Conservation (phyloP, 805 yeast species). For the Huiozyma sinensis region DNA sequence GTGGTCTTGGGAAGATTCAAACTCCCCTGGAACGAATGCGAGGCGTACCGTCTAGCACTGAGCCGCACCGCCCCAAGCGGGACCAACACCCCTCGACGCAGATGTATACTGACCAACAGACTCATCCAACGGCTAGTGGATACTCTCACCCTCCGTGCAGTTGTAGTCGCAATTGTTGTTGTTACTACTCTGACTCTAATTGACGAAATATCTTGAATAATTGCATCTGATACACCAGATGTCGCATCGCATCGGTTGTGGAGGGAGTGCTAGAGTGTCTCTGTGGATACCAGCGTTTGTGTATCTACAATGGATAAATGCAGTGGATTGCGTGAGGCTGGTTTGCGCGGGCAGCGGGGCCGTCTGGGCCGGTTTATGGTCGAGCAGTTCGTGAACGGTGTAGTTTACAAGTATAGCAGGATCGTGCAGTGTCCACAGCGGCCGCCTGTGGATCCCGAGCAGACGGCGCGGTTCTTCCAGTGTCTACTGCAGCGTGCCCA, state of each 20-base stretch:
- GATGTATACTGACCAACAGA: background rate
- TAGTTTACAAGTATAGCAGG: slow-evolving; percentile 6
- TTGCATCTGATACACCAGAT: too few relatives aligned
- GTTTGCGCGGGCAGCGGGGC: background rate
- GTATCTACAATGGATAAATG: too few relatives aligned
- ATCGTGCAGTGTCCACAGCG: background rate
- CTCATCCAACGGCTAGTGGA: background rate
- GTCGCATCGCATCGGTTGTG: too few relatives aligned
- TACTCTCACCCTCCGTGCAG: background rate
- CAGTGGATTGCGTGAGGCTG: too few relatives aligned
- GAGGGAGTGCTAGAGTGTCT: too few relatives aligned
- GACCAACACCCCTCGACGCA: too few relatives aligned
- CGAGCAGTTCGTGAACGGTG: slow-evolving; percentile 8
- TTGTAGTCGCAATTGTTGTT: background rate
- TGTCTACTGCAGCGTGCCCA: slow-evolving; percentile 11
- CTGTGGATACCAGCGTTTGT: too few relatives aligned
- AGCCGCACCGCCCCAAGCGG: too few relatives aligned
- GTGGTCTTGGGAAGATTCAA: slow-evolving; percentile 56
- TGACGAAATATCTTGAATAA: too few relatives aligned
- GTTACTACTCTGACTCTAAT: too few relatives aligned
- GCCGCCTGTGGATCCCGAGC: background rate
- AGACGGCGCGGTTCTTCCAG: slow-evolving; percentile 7
- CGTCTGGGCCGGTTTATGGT: slow-evolving; percentile 12
- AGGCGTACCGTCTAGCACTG: background rate
- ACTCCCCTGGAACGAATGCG: slow-evolving; percentile 38